Evolutionary conservation across 1,284 basidiomycete genomes (phyloP).

Genomic region (Puccinia hordei): DNA sequence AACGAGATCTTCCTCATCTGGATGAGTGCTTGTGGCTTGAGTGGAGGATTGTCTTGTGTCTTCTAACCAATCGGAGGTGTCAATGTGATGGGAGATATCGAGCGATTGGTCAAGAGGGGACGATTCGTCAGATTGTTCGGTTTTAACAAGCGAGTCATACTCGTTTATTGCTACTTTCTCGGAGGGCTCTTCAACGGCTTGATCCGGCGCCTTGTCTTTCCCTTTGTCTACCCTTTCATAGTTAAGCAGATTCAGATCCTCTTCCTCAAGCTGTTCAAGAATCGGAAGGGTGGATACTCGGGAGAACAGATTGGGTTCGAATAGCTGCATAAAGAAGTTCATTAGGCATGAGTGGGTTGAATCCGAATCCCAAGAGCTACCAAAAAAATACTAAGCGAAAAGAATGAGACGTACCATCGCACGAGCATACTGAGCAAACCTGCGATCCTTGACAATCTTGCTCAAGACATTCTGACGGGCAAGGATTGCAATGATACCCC

Average conservation of each 20-base stretch:
- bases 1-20: not conserved
- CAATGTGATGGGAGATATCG: conserved; percentile 18
- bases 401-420: conserved; percentile 35
- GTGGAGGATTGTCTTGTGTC: not conserved
- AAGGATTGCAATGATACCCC: conserved; percentile 34
- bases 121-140: not conserved
- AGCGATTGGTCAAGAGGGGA: conserved; percentile 11
- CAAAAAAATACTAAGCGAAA: not conserved
- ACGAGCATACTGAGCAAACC: conserved; percentile 32
- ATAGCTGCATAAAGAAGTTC: conserved; percentile 23
- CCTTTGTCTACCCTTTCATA: conserved; percentile 8
- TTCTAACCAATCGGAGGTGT: conserved; percentile 29
- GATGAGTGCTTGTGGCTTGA: not conserved
- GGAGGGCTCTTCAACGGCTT: not conserved
- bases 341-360: not conserved
- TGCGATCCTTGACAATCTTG: conserved; percentile 16
- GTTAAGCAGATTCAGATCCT: not conserved
- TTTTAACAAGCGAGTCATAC: not conserved
- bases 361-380: not conserved
- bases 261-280: conserved; percentile 23
- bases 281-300: conserved; percentile 8
- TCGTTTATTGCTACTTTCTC: not conserved
- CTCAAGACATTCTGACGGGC: conserved; percentile 29
- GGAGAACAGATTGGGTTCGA: conserved; percentile 24
- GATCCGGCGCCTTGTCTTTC: conserved; percentile 14